These are phyloP conservation scores for Leccinum proximum DNA, from an alignment of 1,284 basidiomycete species.

Conservation along the genomic window DNA sequence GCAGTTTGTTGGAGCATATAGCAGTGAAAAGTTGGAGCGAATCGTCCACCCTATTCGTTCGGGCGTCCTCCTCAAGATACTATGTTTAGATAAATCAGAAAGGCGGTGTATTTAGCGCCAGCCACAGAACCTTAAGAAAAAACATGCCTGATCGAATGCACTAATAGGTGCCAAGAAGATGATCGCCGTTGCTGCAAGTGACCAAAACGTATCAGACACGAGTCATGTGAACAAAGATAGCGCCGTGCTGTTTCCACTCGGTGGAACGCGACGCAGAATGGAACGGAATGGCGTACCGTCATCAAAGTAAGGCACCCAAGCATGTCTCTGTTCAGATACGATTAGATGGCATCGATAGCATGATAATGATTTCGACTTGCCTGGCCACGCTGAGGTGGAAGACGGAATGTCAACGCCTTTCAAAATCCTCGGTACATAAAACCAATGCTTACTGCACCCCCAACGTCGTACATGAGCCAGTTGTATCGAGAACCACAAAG, in stretches of 20 bases:
- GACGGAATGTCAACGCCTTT: constrained; percentile 10
- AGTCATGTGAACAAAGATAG: constrained; percentile 10
- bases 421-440: constrained; percentile 2
- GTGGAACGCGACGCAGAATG: constrained; percentile 4
- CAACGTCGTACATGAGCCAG: constrained; percentile 79
- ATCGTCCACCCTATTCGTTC: constrained; percentile 76
- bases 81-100: constrained; percentile 28
- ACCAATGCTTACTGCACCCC: constrained; percentile 60
- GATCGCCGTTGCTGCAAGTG: constrained; percentile 57
- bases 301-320: constrained; percentile 82
- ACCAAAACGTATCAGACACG: constrained; percentile 11
- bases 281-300: constrained; percentile 51
- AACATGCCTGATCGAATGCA: constrained; percentile 73
- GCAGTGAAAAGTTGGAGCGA: constrained; percentile 73
- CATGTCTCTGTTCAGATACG: constrained; percentile 51
- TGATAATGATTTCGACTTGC: constrained; percentile 29
- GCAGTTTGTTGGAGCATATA: constrained; percentile 70
- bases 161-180: constrained; percentile 79
- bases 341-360: constrained; percentile 27
- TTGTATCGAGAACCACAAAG: constrained; percentile 59
- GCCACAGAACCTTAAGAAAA: constrained; percentile 5
- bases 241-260: constrained; percentile 17
- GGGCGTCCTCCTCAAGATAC: constrained; percentile 79
- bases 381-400: constrained; percentile 45
- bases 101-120: constrained; percentile 11